Evolutionary conservation across 768 basidiomycete genomes (phyloP).

Genomic region (Hirschioporus abietinus): DNA sequence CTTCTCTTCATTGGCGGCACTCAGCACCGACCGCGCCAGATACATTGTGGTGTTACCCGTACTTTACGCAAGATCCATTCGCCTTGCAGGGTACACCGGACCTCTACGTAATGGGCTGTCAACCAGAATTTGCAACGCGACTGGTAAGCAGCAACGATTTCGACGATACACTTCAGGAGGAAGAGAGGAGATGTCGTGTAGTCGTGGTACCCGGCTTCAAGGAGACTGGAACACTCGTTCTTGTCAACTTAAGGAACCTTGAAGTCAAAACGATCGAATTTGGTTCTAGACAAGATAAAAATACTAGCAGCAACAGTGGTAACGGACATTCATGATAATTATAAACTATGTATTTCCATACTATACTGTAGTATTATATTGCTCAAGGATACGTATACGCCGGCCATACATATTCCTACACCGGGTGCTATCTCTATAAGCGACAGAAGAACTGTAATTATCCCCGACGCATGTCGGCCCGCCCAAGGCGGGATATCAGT

Average conservation of each 20-base stretch:
- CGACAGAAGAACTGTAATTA: not conserved
- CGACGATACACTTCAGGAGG: conserved; percentile 27
- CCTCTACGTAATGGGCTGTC: conserved; percentile 89
- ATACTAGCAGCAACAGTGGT: not conserved
- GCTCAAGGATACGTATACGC: not conserved
- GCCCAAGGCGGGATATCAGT: not conserved
- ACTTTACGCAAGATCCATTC: conserved; percentile 83
- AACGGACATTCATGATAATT: not conserved
- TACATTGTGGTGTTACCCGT: conserved; percentile 98
- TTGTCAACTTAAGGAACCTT: conserved; percentile 76
- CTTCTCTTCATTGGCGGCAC: conserved; percentile 89
- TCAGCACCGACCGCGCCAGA: conserved; percentile 99
- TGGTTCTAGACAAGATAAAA: conserved; percentile 11
- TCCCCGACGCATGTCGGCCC: not conserved
- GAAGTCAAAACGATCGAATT: conserved; percentile 62
- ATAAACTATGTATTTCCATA: not conserved
- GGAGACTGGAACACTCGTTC: conserved; percentile 68
- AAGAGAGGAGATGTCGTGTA: conserved; percentile 51
- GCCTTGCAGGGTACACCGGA: conserved; percentile 81
- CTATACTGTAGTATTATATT: not conserved
- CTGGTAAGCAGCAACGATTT: conserved; percentile 43
- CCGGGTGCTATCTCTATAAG: not conserved
- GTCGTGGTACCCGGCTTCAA: conserved; percentile 80
- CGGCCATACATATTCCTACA: not conserved
- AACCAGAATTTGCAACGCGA: conserved; percentile 74